These are phyloP conservation scores for Beauveria pseudobassiana DNA, from an alignment of 2,329 filamentous ascomycete genomes.

Conservation along the genomic window DNA sequence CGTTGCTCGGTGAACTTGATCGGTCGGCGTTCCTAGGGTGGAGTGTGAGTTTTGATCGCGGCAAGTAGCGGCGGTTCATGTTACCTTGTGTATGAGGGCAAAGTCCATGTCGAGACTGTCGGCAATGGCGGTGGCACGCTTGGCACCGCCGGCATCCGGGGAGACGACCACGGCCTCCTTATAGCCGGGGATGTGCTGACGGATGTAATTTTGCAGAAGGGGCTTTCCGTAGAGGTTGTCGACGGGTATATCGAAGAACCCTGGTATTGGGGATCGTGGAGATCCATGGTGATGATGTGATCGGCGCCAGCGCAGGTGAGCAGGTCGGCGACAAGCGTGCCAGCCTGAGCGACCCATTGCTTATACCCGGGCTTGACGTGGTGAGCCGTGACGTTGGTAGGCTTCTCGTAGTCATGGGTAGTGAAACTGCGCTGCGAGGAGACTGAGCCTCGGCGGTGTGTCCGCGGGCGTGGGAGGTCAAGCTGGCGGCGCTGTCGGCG, in stretches of 20 bases:
- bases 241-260: conserved; percentile 97
- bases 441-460: conserved; percentile 30
- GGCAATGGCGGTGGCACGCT: conserved; percentile 90
- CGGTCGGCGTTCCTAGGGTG: conserved; percentile 69
- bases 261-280: conserved; percentile 94
- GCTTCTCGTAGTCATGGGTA: conserved; percentile 59
- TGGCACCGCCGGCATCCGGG: conserved; percentile 92
- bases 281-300: conserved; percentile 96
- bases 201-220: conserved; percentile 62
- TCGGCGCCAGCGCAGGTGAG: conserved; percentile 93
- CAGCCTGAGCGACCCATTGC: conserved; percentile 97
- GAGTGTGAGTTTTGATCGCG: conserved; percentile 16
- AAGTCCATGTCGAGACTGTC: conserved; percentile 92
- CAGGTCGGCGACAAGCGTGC: conserved; percentile 88
- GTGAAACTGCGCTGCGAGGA: conserved; percentile 45
- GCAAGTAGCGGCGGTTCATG: conserved; percentile 1
- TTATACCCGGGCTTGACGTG: conserved; percentile 89
- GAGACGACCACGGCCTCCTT: conserved; percentile 87
- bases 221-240: conserved; percentile 91
- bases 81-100: conserved; percentile 91
- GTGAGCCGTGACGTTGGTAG: conserved; percentile 47
- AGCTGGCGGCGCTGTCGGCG: conserved; percentile 29
- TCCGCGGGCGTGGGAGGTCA: conserved; percentile 26
- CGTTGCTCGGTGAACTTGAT: conserved; percentile 82
- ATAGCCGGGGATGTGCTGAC: conserved; percentile 76